These are phyloP conservation scores for Trichophyton mentagrophytes DNA, from an alignment of 2,329 filamentous ascomycete genomes.

Conservation along the genomic window DNA sequence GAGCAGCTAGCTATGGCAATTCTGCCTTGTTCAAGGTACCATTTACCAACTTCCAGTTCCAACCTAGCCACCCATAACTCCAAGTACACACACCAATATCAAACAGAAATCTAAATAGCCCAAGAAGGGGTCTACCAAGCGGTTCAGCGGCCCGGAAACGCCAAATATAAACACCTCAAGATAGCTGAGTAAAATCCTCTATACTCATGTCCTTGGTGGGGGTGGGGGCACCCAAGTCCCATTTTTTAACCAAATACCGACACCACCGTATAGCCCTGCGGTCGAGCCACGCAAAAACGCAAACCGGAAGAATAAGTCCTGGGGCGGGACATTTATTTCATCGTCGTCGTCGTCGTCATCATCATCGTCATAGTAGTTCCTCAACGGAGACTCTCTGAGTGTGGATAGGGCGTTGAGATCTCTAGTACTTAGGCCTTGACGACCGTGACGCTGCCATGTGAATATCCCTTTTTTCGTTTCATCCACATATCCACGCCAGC, in stretches of 20 bases:
- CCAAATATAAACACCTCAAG: neutral
- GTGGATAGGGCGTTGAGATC: constrained; percentile 9
- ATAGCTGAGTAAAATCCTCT: neutral
- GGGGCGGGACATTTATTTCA: constrained; percentile 20
- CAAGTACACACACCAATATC: neutral
- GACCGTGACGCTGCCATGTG: constrained; percentile 37
- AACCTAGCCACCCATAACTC: neutral
- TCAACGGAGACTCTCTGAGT: neutral
- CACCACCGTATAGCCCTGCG: constrained; percentile 27
- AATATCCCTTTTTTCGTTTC: constrained; percentile 36
- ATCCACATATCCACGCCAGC: constrained; percentile 45
- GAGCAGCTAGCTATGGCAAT: neutral
- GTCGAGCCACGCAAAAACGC: constrained; percentile 33
- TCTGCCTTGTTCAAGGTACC: too few species aligned
- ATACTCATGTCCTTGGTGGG: constrained; percentile 11
- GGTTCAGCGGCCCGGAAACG: neutral
- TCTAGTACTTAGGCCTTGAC: constrained; percentile 27
- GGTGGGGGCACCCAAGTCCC: constrained; percentile 14
- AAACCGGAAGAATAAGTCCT: constrained; percentile 36
- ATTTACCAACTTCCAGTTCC: neutral
- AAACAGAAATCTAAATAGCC: neutral
- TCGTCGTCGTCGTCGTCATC: constrained; percentile 9
- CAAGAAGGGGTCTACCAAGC: neutral
- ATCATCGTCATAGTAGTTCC: constrained; percentile 1
- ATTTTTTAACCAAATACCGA: constrained; percentile 26